Conservation (phyloP, 2,329 filamentous ascomycete genomes). For the Cladosporium sp. region DNA sequence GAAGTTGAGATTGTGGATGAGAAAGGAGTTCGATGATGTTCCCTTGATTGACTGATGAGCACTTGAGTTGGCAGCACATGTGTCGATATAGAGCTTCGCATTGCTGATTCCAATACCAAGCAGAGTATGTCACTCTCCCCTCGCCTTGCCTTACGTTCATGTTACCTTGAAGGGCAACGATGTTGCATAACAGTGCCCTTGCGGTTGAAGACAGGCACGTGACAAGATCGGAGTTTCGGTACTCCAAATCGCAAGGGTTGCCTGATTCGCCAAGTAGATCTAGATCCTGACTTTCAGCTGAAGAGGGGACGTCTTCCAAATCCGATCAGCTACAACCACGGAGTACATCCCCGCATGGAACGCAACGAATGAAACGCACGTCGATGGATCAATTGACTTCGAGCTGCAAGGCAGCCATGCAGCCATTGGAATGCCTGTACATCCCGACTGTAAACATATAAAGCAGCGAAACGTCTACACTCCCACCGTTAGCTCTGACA, state of each 20-base stretch:
- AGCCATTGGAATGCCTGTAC: not conserved
- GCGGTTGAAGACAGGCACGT: no score
- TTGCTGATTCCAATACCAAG: no score
- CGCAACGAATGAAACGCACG: not conserved
- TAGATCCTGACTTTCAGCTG: not conserved
- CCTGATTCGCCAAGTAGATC: not conserved
- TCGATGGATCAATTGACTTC: not conserved
- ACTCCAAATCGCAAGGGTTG: not conserved
- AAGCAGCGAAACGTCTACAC: not conserved
- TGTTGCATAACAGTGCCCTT: not conserved
- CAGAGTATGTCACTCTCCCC: no score
- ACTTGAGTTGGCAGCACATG: not conserved
- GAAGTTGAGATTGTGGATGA: slow-evolving; percentile 51
- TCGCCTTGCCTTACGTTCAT: no score
- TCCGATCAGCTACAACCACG: not conserved
- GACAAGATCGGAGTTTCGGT: not conserved
- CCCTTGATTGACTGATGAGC: slow-evolving; percentile 23
- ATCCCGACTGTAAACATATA: not conserved
- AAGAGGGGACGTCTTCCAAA: not conserved
- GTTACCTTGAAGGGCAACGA: no score
- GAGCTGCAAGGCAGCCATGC: not conserved
- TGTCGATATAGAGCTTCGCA: no score
- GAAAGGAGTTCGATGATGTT: slow-evolving; percentile 53
- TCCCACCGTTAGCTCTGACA: no score
- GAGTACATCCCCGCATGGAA: not conserved